Percentiles rank a stretch among this genome's conserved stretches.
phyloP scores from a whole-genome alignment of 2,329 filamentous ascomycete species.

The Endothia cerciana region DNA sequence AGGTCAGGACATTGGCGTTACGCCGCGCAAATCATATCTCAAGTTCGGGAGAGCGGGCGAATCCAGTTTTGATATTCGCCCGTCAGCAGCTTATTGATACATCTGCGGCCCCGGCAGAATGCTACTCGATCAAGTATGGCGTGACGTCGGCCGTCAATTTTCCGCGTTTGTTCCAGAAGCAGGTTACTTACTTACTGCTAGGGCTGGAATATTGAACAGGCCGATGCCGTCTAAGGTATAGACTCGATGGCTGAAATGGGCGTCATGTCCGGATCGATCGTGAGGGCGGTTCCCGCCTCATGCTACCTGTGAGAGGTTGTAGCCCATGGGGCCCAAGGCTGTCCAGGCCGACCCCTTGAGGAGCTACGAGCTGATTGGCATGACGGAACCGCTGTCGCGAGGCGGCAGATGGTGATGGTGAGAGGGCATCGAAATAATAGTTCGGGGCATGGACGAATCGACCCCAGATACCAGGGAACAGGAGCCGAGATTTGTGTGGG shows the following conservation, averaged over 20 bases:
- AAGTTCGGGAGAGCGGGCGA: background rate
- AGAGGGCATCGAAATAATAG: background rate
- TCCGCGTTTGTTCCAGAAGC: background rate
- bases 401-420: no score
- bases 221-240: background rate
- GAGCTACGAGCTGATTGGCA: background rate
- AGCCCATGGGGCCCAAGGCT: background rate
- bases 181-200: background rate
- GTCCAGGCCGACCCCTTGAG: background rate
- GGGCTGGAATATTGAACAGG: background rate
- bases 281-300: constrained; percentile 22
- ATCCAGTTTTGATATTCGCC: constrained; percentile 25
- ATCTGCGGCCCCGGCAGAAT: constrained; percentile 39
- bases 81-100: constrained; percentile 44
- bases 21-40: background rate
- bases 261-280: constrained; percentile 7
- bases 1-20: background rate
- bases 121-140: constrained; percentile 31
- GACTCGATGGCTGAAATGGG: constrained; percentile 2
- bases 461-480: constrained; percentile 20
- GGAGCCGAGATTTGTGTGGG: constrained; percentile 25
- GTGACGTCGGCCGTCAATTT: constrained; percentile 35
- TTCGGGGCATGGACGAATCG: constrained; percentile 15
- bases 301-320: constrained; percentile 26
- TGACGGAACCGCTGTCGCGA: background rate